phyloP scores from a whole-genome alignment of 2,329 filamentous ascomycete species.

The Nemania sp. region DNA sequence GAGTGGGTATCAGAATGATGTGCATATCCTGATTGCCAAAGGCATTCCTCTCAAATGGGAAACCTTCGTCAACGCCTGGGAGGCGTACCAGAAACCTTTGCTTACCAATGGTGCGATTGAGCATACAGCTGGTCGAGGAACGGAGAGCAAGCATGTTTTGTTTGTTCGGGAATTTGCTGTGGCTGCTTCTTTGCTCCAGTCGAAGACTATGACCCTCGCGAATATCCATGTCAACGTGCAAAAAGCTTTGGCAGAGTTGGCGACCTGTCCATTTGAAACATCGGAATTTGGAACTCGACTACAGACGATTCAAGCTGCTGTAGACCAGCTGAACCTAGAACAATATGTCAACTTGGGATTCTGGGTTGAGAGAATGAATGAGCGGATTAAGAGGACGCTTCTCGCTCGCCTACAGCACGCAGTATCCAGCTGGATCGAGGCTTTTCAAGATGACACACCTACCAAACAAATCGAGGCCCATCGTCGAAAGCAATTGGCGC shows the following conservation, averaged over 20 bases:
- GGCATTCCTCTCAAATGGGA: slow-evolving; percentile 94
- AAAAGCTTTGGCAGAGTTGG: slow-evolving; percentile 80
- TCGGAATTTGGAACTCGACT: slow-evolving; percentile 79
- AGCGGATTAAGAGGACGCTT: slow-evolving; percentile 78
- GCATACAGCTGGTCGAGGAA: slow-evolving; percentile 53
- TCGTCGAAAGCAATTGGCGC: slow-evolving; percentile 53
- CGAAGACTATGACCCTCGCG: slow-evolving; percentile 78
- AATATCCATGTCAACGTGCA: slow-evolving; percentile 80
- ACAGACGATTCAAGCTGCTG: slow-evolving; percentile 84
- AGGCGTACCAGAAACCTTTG: slow-evolving; percentile 74
- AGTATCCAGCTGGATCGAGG: slow-evolving; percentile 82
- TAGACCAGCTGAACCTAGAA: slow-evolving; percentile 95
- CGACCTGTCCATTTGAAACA: slow-evolving; percentile 79
- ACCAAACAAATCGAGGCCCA: slow-evolving; percentile 51
- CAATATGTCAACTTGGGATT: slow-evolving; percentile 90
- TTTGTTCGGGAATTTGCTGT: slow-evolving; percentile 93
- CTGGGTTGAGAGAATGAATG: slow-evolving; percentile 89
- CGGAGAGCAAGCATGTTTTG: slow-evolving; percentile 91
- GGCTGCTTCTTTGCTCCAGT: slow-evolving; percentile 84
- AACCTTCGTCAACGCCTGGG: slow-evolving; percentile 95
- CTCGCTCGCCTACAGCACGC: slow-evolving; percentile 82
- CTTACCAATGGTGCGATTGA: slow-evolving; percentile 63
- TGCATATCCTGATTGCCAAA: slow-evolving; percentile 79
- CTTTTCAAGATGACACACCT: slow-evolving; percentile 69
- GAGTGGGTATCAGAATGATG: slow-evolving; percentile 89